Conservation (phyloP, 2,329 filamentous ascomycete species). For the Alternaria ventricosa region DNA sequence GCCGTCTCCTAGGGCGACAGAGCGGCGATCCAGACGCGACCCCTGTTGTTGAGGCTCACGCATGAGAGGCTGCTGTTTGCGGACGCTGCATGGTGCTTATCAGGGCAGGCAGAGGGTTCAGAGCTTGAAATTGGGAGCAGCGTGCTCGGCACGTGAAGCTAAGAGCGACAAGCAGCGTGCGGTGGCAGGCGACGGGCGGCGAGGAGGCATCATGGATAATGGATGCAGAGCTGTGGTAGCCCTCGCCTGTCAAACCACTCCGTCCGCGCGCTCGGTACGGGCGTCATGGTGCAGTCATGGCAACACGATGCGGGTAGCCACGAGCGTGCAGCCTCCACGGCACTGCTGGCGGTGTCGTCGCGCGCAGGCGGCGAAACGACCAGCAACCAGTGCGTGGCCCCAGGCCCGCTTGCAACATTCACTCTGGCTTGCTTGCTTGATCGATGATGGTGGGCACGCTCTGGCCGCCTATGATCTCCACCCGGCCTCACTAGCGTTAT, state of each 20-base stretch:
- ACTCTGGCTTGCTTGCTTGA: slow-evolving; percentile 1
- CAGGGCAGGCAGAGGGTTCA: background rate
- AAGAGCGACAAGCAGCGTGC: background rate
- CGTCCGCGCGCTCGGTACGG: background rate
- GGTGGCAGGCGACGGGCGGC: background rate
- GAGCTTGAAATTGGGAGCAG: slow-evolving; percentile 8
- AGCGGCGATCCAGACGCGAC: slow-evolving; percentile 8
- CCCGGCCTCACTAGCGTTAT: slow-evolving; percentile 16
- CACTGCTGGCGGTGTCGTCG: background rate
- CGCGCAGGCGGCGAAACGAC: background rate
- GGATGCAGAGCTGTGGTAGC: background rate
- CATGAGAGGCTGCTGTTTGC: background rate
- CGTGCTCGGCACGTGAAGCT: background rate
- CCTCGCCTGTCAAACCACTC: slow-evolving; percentile 3
- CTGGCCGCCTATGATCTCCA: slow-evolving; percentile 25
- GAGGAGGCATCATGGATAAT: background rate
- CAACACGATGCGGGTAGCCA: background rate
- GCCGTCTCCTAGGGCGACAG: slow-evolving; percentile 9
- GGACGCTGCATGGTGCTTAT: background rate
- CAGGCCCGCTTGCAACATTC: background rate
- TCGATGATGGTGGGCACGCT: slow-evolving; percentile 16
- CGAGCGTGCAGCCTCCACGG: background rate
- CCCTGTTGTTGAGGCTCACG: background rate
- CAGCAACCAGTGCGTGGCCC: background rate
- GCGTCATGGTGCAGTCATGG: background rate